Evolutionary conservation across 1,284 basidiomycete species (phyloP), one percentile per base, ranked within the genome.

Genomic region (Apiotrichum siamense): DNA sequence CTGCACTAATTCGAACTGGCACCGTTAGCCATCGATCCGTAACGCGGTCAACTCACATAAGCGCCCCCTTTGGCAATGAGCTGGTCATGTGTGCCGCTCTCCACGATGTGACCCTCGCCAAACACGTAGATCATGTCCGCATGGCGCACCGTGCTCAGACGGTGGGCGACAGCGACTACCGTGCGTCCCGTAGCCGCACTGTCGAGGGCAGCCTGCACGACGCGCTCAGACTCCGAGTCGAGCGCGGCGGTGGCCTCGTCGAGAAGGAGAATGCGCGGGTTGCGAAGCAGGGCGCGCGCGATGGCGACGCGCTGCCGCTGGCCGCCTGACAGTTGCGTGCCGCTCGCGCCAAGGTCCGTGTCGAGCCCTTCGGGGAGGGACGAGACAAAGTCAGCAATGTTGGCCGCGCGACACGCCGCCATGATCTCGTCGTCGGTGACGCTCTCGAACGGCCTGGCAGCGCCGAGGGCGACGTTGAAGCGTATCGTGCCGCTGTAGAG

Each of bases 191-290:
- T 87, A 2, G 91, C 83, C 6, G 92, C 94, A 64, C 84, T 81
- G 73, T 98, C 93, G 23, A 98, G 80, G 0, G 94, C 94, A 20
- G 83, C 84, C 67, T 98, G 94, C 5, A 98, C 94, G 40, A 97
- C 84, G 67, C 87, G 87, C 75, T 98, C 96, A 29, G 88, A 90
- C 61, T 85, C 87, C 23, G 88, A 89, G 75, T 98, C 94, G 26
- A 98, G 79, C 1, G 91, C 93, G n/a, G 88, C 91, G 0, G 94
- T 97, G 4, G 92, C 92, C 75, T 93, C 88, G 68, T 92, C 88
- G 52, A 93, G 77, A 20, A 97, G 76, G 32, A 97, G 78, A 23
- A 97, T 87, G 72, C 89, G 90, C 32, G 94, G 94, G 65, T 97
- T 91, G 7, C 93, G 83, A 44, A 98, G 81, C n/a, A 98, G 79